Evolutionary conservation across 495 filamentous ascomycete species (phyloP), one percentile per base, ranked within the genome.

Genomic region (Penicillium paxilli): DNA sequence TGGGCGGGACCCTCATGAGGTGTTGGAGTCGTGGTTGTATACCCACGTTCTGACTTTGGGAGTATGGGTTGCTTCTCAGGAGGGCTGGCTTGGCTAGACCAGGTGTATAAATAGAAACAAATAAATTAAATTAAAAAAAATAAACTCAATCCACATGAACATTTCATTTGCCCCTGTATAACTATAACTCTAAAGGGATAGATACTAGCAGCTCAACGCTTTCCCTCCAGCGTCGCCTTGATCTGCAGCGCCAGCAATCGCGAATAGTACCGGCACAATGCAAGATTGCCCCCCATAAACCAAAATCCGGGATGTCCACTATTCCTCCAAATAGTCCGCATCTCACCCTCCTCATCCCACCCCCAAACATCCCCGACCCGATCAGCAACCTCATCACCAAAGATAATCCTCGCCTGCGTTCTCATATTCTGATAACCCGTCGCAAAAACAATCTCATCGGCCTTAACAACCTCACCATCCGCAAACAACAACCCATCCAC

Each of bases 361-460:
- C 88, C 90, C 90, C 91, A 96, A 32, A 93, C 83, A 68, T 87
- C 80, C 8, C 76, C 75, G 0, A 88, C 72, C 12, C 79, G 74
- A 57, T 87, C 83, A 1, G 84, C 88, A 14, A 92, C 69, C 28
- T 82, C 79, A 44, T 90, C 83, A 0, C 89, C 89, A 47, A 96
- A 86, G 40, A 93, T 85, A 20, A 58, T 69, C 5, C 84, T 67
- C 11, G 75, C 71, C 52, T 72, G 68, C 1, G 82, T 84, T 35
- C 80, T 72, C 90, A 94, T 96, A 60, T 91, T 92, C 51, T 83
- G 72, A 66, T 91, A 95, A 0, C 91, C 91, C 12, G 91, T 96
- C 11, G 91, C 90, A 54, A 92, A 85, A 10, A 94, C 76, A 51
- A 96, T 85, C 69, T 90, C 87, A 58, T 95, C 91, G 0, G 90